Conservation (phyloP, 345 rosid species). For the Gossypium sturtianum region DNA sequence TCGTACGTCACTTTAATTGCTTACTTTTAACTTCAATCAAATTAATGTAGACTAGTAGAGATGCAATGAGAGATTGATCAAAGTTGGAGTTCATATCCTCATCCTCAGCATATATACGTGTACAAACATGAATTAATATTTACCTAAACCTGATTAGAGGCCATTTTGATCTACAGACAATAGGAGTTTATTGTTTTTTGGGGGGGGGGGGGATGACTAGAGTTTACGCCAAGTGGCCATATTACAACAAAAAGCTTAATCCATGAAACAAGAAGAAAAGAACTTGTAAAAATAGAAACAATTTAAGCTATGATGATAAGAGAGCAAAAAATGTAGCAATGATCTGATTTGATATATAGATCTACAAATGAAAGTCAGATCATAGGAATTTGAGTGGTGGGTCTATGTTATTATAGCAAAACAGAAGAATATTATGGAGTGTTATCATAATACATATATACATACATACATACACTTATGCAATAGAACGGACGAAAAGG, state of each 20-base stretch:
- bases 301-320: not conserved
- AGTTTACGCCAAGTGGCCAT: no score
- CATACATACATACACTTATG: not conserved
- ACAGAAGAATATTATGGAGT: slow-evolving; percentile 7
- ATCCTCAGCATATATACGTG: no score
- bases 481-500: slow-evolving; percentile 2
- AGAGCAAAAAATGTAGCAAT: not conserved
- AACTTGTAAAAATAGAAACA: no score
- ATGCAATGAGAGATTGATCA: no score
- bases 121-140: not conserved
- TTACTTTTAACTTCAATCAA: no score
- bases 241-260: not conserved
- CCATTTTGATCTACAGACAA: not conserved
- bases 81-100: no score
- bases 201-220: not conserved
- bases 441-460: not conserved
- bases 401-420: slow-evolving; percentile 20
- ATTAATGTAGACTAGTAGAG: no score
- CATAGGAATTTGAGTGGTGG: slow-evolving; percentile 27
- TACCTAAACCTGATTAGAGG: not conserved
- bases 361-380: slow-evolving; percentile 5
- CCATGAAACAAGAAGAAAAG: not conserved
- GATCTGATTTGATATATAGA: not conserved
- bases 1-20: no score
- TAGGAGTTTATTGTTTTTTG: not conserved